phyloP scores from a whole-genome alignment of 768 basidiomycete species.

The Dendrothele bispora region DNA sequence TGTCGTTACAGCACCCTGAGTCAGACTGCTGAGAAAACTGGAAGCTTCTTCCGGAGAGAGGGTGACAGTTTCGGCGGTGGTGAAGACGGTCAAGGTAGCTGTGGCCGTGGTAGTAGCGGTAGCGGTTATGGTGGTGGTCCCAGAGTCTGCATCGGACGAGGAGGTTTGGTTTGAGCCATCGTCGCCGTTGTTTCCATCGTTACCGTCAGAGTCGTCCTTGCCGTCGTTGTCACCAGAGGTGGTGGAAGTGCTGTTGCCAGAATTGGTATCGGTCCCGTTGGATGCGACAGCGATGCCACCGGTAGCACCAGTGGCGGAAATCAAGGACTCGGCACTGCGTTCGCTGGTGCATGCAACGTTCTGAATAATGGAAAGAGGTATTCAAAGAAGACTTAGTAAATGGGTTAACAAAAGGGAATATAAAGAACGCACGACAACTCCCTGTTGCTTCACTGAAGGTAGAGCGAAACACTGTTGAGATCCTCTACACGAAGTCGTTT shows the following conservation, averaged over 20 bases:
- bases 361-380: background rate
- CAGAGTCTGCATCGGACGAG: background rate
- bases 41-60: background rate
- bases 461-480: constrained; percentile 1
- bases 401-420: background rate
- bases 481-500: background rate
- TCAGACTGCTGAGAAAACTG: too few relatives aligned
- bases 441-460: background rate
- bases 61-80: background rate
- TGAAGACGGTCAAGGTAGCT: background rate
- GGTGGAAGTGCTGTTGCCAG: background rate
- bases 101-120: background rate
- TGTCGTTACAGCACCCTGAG: too few relatives aligned
- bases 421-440: background rate
- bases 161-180: background rate
- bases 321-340: constrained; percentile 1
- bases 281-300: background rate
- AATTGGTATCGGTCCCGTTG: background rate
- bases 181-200: background rate
- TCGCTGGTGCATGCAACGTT: constrained; percentile 2
- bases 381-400: background rate
- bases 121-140: background rate
- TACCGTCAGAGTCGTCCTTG: background rate
- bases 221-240: background rate
- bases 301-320: background rate